Evolutionary conservation across 495 filamentous ascomycete genomes (phyloP).

Genomic region (Aspergillus biplanus): DNA sequence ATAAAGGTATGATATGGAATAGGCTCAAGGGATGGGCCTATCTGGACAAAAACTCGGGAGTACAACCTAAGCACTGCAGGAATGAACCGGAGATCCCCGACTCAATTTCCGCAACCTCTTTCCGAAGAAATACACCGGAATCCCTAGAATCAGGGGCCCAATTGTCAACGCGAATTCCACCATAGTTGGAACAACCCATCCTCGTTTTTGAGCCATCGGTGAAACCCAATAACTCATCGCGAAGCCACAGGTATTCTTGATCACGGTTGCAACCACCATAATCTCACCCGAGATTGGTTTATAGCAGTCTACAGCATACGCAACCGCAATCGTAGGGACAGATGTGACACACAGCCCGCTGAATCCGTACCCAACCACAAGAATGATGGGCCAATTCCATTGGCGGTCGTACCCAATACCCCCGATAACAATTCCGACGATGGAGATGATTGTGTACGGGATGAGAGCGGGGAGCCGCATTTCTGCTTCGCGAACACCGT

Average conservation of each 20-base stretch:
- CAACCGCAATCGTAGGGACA: conserved; percentile 48
- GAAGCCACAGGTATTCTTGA: conserved; percentile 58
- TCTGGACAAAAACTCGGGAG: too few relatives aligned
- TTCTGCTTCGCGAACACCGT: conserved; percentile 66
- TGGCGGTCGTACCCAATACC: conserved; percentile 55
- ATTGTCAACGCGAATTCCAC: conserved; percentile 29
- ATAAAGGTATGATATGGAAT: too few relatives aligned
- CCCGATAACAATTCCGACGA: conserved; percentile 60
- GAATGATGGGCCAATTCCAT: conserved; percentile 54
- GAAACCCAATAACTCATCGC: conserved; percentile 44
- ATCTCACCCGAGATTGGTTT: conserved; percentile 56
- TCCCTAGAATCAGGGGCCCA: conserved; percentile 24
- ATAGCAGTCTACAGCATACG: conserved; percentile 63
- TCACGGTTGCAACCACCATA: conserved; percentile 56
- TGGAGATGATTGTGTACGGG: conserved; percentile 55
- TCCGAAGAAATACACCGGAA: conserved; percentile 30
- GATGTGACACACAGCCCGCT: conserved; percentile 53
- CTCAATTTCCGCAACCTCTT: conserved; percentile 28
- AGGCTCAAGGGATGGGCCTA: too few relatives aligned
- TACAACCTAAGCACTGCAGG: too few relatives aligned
- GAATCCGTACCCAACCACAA: conserved; percentile 54
- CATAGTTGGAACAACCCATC: conserved; percentile 28
- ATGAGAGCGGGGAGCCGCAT: conserved; percentile 66
- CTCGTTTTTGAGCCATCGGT: conserved; percentile 15
- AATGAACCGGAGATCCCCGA: neutral